Evolutionary conservation across 805 yeast genomes (phyloP).

Genomic region (Alloascoidea africana): DNA sequence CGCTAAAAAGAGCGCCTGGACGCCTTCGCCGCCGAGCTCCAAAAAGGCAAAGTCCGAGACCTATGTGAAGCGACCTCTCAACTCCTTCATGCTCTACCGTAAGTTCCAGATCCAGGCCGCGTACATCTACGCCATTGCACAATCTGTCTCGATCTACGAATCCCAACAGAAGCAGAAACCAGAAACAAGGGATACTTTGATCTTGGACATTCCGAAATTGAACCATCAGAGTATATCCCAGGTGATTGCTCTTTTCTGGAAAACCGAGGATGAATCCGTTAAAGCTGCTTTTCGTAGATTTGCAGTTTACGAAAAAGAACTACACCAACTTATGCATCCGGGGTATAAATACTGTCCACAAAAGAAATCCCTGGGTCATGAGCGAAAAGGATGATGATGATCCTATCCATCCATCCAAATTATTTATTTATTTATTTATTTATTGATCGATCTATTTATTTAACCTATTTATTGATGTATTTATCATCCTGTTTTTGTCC

Average conservation of each 20-base stretch:
- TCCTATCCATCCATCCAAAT: too few relatives aligned
- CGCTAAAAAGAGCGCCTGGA: not conserved
- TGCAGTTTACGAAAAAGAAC: slow-evolving; percentile 24
- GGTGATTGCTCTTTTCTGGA: slow-evolving; percentile 29
- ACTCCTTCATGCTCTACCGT: slow-evolving; percentile 32
- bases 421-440: too few relatives aligned
- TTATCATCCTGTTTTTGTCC: too few relatives aligned
- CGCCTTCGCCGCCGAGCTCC: not conserved
- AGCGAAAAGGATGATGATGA: too few relatives aligned
- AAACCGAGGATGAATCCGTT: slow-evolving; percentile 22
- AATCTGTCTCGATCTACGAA: slow-evolving; percentile 4
- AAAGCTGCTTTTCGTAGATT: slow-evolving; percentile 22
- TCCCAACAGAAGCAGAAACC: not conserved
- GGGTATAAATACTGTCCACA: slow-evolving; percentile 29
- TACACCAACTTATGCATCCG: slow-evolving; percentile 26
- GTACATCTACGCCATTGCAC: slow-evolving; percentile 15
- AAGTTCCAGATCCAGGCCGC: slow-evolving; percentile 26
- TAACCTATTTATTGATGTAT: too few relatives aligned
- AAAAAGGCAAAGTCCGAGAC: slow-evolving; percentile 3
- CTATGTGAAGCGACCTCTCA: slow-evolving; percentile 29
- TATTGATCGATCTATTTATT: too few relatives aligned
- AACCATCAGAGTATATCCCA: slow-evolving; percentile 27
- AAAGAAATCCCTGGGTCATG: too few relatives aligned
- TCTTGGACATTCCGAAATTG: slow-evolving; percentile 13
- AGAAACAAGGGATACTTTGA: not conserved